These are phyloP conservation scores for Crithidia brevicula DNA, from an alignment of 208 protist species.

Conservation along the genomic window DNA sequence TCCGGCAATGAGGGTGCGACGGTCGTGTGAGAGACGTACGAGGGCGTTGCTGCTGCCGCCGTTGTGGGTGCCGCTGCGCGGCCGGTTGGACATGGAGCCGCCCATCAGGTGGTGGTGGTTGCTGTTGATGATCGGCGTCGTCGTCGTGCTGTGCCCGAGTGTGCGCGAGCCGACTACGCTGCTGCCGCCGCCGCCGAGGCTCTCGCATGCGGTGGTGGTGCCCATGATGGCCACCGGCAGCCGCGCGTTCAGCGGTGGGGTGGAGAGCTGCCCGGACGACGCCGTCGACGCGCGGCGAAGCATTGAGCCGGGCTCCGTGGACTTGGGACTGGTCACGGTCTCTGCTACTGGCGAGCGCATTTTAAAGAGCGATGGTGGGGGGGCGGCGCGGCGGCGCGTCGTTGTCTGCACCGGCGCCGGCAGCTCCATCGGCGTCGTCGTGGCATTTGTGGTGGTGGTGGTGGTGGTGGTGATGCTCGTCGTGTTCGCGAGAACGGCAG, in stretches of 20 bases:
- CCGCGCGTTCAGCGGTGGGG: conserved; percentile 8
- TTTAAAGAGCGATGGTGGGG: conserved; percentile 18
- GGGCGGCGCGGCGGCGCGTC: conserved; percentile 3
- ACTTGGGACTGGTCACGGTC: conserved; percentile 16
- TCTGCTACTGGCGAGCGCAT: neutral
- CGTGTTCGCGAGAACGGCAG: neutral
- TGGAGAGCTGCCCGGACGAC: neutral
- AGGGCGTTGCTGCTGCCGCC: conserved; percentile 23
- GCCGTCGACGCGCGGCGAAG: neutral
- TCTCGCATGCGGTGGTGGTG: neutral
- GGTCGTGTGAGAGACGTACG: conserved; percentile 68
- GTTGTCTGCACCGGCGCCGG: neutral
- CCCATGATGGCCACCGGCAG: conserved; percentile 10
- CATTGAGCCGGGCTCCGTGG: neutral
- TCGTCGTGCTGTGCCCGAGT: neutral
- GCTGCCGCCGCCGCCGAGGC: neutral
- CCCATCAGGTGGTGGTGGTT: neutral
- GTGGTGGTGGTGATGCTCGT: neutral
- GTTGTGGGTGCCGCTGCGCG: conserved; percentile 4
- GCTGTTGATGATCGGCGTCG: neutral
- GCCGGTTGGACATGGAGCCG: neutral
- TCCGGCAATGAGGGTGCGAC: conserved; percentile 59
- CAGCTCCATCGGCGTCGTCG: too few relatives aligned
- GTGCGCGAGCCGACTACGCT: neutral
- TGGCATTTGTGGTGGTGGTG: too few relatives aligned